Conservation (phyloP, 345 rosid genomes). For the Eucalyptus pauciflora region DNA sequence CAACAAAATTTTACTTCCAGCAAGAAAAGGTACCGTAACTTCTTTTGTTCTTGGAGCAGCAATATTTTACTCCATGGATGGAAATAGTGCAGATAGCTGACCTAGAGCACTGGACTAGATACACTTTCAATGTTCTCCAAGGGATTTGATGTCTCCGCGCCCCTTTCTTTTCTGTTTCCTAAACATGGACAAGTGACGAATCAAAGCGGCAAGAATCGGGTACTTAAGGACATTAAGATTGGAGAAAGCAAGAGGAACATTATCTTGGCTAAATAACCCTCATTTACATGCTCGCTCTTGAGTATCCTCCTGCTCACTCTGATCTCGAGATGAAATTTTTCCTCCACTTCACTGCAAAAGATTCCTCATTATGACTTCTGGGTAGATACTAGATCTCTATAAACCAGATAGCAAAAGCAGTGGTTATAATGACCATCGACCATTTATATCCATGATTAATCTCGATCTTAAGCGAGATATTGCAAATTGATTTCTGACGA, state of each 20-base stretch:
- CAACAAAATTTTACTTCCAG: neutral
- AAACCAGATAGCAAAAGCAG: neutral
- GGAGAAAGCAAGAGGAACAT: neutral
- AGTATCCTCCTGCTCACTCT: neutral
- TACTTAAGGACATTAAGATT: neutral
- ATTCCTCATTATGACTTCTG: neutral
- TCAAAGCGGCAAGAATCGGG: neutral
- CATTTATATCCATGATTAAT: neutral
- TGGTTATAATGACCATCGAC: neutral
- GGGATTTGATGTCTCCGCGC: neutral
- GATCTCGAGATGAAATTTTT: neutral
- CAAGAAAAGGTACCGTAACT: neutral
- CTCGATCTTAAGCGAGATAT: neutral
- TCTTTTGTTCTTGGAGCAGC: neutral
- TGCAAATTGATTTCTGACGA: neutral
- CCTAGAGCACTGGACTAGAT: neutral
- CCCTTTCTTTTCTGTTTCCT: neutral
- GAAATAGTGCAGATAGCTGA: neutral
- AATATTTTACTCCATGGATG: neutral
- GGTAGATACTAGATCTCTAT: neutral
- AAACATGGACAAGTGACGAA: neutral
- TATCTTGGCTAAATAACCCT: neutral
- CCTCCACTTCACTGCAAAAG: neutral
- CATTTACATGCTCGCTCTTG: neutral
- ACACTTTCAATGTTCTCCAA: neutral